Evolutionary conservation across 2,329 filamentous ascomycete genomes (phyloP), one percentile per base, ranked within the genome.

Genomic region (Akanthomyces lecanii): DNA sequence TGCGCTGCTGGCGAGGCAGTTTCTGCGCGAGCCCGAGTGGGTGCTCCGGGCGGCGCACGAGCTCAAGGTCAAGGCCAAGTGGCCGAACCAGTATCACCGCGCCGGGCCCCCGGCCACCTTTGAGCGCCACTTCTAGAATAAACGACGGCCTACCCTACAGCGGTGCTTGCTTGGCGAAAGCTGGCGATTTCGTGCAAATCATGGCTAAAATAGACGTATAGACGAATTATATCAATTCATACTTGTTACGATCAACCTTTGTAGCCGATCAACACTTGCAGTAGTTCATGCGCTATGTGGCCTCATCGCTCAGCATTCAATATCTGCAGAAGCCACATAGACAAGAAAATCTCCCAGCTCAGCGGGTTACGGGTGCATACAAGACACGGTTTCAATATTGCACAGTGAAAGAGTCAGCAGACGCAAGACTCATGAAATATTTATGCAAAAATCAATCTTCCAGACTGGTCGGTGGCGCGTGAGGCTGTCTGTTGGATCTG

Each of bases 21-120:
- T 95, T 75, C 81, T 96, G 76, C 86, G 91, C 73, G 91, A 96
- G 71, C 90, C 92, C 0, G 87, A 90, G 63, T 86, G 92, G 71
- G 89, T 92, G 10, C 85, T 91, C 75, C 82, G 84, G 40, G 88
- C 85, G 66, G 92, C 91, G 0, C 83, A 90, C 65, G 84, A 92
- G 67, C 78, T 96, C 38, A 86, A 85, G 11, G 86, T 93, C 4
- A 78, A 85, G 63, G 85, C 93, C 5, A 79, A 88, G 68, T 89
- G 88, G 84, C 85, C 92, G 1, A 85, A 86, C 67, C 91, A 96
- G 72, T 85, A 85, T 67, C 68, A 72, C 33, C 73, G 78, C 11
- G 78, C 75, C 1, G 67, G 66, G 11, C 76, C 74, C 4, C 58
- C 51, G 14, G 28, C 28, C 28, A 61, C 11, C 21, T 61, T 56